Evolutionary conservation across 2,329 filamentous ascomycete species (phyloP).

Genomic region (Lasiodiplodia theobromae): DNA sequence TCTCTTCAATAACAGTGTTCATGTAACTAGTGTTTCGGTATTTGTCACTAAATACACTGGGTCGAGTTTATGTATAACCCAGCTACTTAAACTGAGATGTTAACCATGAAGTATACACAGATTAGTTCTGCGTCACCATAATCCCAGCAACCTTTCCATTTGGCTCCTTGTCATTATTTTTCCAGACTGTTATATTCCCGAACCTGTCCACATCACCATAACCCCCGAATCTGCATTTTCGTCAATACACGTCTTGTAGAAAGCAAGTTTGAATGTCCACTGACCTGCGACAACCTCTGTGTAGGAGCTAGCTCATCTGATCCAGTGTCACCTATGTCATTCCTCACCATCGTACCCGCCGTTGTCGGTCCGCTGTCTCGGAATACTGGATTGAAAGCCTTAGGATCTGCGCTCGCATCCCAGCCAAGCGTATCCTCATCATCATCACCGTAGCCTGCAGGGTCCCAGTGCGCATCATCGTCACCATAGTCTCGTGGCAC

Average conservation of each 20-base stretch:
- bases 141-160: too few relatives aligned
- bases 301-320: conserved; percentile 69
- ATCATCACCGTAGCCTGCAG: conserved; percentile 54
- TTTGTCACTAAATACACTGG: too few relatives aligned
- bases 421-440: conserved; percentile 74
- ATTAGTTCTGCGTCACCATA: neutral
- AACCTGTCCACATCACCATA: conserved; percentile 5
- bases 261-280: neutral
- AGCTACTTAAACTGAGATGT: neutral
- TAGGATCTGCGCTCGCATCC: conserved; percentile 70
- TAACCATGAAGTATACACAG: neutral
- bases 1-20: too few relatives aligned
- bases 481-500: conserved; percentile 63
- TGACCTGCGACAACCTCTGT: conserved; percentile 74
- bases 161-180: neutral
- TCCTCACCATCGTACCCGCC: conserved; percentile 1
- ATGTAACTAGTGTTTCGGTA: too few relatives aligned
- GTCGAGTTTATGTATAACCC: too few relatives aligned
- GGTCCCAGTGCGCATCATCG: conserved; percentile 76
- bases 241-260: neutral
- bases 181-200: neutral
- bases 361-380: conserved; percentile 43
- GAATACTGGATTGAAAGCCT: conserved; percentile 52
- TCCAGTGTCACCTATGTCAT: conserved; percentile 18
- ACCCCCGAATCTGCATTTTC: neutral